These are phyloP conservation scores for Conticribra weissflogii DNA, from an alignment of 108 stramenopile genomes.

Conservation along the genomic window DNA sequence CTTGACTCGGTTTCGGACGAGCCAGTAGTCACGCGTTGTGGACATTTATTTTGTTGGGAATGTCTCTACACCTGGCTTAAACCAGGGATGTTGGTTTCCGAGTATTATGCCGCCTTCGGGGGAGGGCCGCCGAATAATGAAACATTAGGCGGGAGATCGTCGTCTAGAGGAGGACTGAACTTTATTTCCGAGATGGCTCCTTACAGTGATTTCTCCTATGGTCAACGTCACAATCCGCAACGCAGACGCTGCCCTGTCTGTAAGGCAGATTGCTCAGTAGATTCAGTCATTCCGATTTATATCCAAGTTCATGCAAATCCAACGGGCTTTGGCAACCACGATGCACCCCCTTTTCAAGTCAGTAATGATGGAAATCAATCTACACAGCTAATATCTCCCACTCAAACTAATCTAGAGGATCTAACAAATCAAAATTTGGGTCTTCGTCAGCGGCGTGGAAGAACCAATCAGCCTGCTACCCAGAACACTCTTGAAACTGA, in stretches of 20 bases:
- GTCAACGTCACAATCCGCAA: conserved; percentile 19
- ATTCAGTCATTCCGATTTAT: conserved; percentile 80
- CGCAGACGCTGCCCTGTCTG: conserved; percentile 85
- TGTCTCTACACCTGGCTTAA: conserved; percentile 63
- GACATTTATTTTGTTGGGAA: conserved; percentile 78
- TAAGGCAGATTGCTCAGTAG: conserved; percentile 73
- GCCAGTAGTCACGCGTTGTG: conserved; percentile 76
- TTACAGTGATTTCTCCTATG: conserved; percentile 21
- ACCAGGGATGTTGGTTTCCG: conserved; percentile 36
- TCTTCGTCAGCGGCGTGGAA: conserved; percentile 10
- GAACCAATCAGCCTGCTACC: not conserved
- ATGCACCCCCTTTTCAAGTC: not conserved
- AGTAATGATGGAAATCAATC: not conserved
- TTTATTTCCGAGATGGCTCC: conserved; percentile 27
- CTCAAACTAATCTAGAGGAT: not conserved
- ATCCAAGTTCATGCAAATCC: conserved; percentile 50
- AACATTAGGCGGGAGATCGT: not conserved
- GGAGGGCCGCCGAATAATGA: not conserved
- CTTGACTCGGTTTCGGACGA: conserved; percentile 59
- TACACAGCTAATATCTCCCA: not conserved
- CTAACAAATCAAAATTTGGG: conserved; percentile 23
- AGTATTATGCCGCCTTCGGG: conserved; percentile 38
- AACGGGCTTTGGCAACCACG: not conserved
- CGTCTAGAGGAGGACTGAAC: conserved; percentile 11
- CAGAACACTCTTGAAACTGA: not conserved